Conservation (phyloP, 2,329 filamentous ascomycete species). For the Fusarium caatingaense region DNA sequence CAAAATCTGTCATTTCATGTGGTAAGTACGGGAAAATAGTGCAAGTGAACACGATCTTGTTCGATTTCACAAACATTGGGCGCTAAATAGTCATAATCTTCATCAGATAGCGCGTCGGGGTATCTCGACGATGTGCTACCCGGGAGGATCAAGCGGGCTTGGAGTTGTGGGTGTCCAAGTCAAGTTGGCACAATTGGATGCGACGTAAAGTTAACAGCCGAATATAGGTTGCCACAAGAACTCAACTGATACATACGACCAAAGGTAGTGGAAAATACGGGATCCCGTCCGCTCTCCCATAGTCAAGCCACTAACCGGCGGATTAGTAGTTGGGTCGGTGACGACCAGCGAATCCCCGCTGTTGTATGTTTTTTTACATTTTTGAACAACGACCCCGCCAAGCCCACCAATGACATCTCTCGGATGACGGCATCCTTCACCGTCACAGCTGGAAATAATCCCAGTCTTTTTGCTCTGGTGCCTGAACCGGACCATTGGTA, state of each 20-base stretch:
- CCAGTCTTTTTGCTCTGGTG: not conserved
- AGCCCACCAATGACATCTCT: not conserved
- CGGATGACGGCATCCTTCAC: not conserved
- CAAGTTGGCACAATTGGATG: not conserved
- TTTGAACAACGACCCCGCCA: not conserved
- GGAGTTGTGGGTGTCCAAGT: not conserved
- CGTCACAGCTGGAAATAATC: not conserved
- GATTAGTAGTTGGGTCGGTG: slow-evolving; percentile 9
- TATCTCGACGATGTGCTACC: not conserved
- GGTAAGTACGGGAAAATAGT: not conserved
- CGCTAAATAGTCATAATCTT: not conserved
- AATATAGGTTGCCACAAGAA: accelerated
- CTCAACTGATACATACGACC: not conserved
- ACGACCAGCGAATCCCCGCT: slow-evolving; percentile 10
- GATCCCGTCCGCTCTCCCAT: slow-evolving; percentile 11
- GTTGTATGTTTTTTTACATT: slow-evolving; percentile 1
- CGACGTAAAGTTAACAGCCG: no score
- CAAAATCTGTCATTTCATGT: no score
- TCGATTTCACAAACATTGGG: not conserved
- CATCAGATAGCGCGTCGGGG: not conserved
- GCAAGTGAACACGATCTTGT: not conserved
- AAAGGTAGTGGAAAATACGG: slow-evolving; percentile 12
- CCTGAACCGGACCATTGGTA: not conserved
- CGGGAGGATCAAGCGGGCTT: not conserved
- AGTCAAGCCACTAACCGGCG: slow-evolving; percentile 7